A percentile compares a stretch with the other conserved stretches of the same genome.
phyloP scores from a whole-genome alignment of 2,329 filamentous ascomycete species.

The Aureobasidium sp. region DNA sequence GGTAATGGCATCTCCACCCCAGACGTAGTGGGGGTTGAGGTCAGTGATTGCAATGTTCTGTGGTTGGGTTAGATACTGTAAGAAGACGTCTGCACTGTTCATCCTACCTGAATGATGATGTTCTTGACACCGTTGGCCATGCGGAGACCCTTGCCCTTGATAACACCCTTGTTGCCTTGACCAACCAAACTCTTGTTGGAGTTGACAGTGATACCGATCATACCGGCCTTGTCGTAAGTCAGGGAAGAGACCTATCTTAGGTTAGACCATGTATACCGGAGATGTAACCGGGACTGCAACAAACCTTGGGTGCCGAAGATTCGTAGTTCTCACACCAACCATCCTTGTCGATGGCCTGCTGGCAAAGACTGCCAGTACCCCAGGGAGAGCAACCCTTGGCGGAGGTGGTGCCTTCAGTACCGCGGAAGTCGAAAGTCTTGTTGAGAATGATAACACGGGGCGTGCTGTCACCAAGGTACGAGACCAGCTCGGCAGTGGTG shows the following conservation, averaged over 20 bases:
- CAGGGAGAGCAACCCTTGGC: constrained; percentile 52
- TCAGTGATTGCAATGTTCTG: constrained; percentile 31
- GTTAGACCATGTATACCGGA: neutral
- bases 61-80: neutral
- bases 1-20: constrained; percentile 29
- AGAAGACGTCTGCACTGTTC: neutral
- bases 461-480: constrained; percentile 49
- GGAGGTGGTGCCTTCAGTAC: constrained; percentile 45
- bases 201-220: constrained; percentile 35
- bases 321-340: constrained; percentile 43
- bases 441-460: constrained; percentile 53
- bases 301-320: constrained; percentile 18
- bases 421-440: constrained; percentile 48
- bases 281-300: neutral
- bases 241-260: constrained; percentile 17
- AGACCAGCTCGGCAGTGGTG: constrained; percentile 50
- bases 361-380: constrained; percentile 46
- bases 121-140: constrained; percentile 28
- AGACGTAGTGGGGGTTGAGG: constrained; percentile 28
- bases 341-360: constrained; percentile 53
- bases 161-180: constrained; percentile 29
- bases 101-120: constrained; percentile 25
- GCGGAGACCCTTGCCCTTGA: constrained; percentile 35
- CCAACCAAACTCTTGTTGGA: constrained; percentile 36
- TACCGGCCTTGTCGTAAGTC: constrained; percentile 46